phyloP scores from a whole-genome alignment of 164 flowering plant species.

The Sextonia rubra region DNA sequence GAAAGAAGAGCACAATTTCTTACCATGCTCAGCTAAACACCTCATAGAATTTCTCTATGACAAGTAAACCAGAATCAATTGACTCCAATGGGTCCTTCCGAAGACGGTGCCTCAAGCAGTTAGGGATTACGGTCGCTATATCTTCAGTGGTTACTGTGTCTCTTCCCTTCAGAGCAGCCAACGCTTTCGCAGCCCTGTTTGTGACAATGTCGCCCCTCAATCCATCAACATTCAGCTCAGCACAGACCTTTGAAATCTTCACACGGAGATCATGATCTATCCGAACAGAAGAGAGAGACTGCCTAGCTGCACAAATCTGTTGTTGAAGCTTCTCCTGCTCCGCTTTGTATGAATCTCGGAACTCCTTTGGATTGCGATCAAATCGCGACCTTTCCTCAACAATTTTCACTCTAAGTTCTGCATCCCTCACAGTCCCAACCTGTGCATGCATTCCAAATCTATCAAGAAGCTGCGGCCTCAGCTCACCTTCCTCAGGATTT shows the following conservation, averaged over 20 bases:
- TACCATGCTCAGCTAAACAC: constrained; percentile 58
- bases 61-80: constrained; percentile 92
- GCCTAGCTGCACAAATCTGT: constrained; percentile 76
- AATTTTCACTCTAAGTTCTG: constrained; percentile 91
- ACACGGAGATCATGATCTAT: constrained; percentile 81
- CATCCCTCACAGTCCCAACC: constrained; percentile 94
- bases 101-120: constrained; percentile 92
- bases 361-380: constrained; percentile 79
- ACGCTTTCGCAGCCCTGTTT: constrained; percentile 89
- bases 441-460: constrained; percentile 99
- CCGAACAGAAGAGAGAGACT: constrained; percentile 57
- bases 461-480: constrained; percentile 95
- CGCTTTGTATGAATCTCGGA: constrained; percentile 55
- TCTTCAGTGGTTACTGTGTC: constrained; percentile 79
- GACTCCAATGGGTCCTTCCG: constrained; percentile 96
- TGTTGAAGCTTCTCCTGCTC: constrained; percentile 90
- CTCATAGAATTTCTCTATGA: constrained; percentile 88
- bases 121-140: constrained; percentile 92
- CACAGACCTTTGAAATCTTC: constrained; percentile 89
- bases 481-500: constrained; percentile 98
- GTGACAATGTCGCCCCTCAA: constrained; percentile 88
- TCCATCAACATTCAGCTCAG: constrained; percentile 92
- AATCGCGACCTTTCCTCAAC: constrained; percentile 93
- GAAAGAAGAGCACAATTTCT: constrained; percentile 1
- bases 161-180: constrained; percentile 89